phyloP scores from a whole-genome alignment of 306 rosid genomes.

The Acacia melanoxylon region DNA sequence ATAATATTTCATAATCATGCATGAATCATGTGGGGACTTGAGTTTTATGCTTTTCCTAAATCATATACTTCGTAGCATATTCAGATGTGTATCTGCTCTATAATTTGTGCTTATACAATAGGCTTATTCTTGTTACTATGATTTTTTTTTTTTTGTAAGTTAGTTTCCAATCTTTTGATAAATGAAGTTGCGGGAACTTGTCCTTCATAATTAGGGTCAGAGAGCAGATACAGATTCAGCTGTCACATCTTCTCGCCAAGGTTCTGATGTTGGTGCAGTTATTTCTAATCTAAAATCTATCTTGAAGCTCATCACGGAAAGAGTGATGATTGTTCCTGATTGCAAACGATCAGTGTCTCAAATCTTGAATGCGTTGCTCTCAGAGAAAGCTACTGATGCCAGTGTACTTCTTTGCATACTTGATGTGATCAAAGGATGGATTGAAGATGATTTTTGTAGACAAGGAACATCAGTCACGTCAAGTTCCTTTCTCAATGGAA shows the following conservation, averaged over 20 bases:
- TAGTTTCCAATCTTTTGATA: slow-evolving; percentile 13
- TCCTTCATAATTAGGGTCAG: slow-evolving; percentile 63
- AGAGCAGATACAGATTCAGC: slow-evolving; percentile 88
- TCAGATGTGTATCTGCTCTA: slow-evolving; percentile 8
- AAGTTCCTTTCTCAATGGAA: slow-evolving; percentile 70
- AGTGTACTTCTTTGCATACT: slow-evolving; percentile 95
- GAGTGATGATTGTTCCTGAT: slow-evolving; percentile 87
- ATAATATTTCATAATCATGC: neutral
- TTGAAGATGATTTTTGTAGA: slow-evolving; percentile 82
- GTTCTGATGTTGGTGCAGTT: slow-evolving; percentile 79
- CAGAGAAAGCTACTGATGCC: slow-evolving; percentile 94
- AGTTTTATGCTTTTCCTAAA: neutral
- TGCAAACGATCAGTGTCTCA: slow-evolving; percentile 86
- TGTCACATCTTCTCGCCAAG: slow-evolving; percentile 87
- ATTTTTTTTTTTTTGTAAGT: neutral
- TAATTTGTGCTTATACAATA: slow-evolving; percentile 10
- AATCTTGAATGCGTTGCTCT: slow-evolving; percentile 79
- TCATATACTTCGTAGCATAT: neutral
- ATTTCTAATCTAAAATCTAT: slow-evolving; percentile 84
- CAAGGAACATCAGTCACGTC: slow-evolving; percentile 70
- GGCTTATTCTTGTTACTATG: neutral
- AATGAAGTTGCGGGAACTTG: slow-evolving; percentile 17
- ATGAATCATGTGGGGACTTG: neutral
- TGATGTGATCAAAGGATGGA: slow-evolving; percentile 95
- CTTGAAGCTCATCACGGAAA: slow-evolving; percentile 84